Evolutionary conservation across 1,139 yeast species (phyloP).

Genomic region (Debaryomyces subglobosus): DNA sequence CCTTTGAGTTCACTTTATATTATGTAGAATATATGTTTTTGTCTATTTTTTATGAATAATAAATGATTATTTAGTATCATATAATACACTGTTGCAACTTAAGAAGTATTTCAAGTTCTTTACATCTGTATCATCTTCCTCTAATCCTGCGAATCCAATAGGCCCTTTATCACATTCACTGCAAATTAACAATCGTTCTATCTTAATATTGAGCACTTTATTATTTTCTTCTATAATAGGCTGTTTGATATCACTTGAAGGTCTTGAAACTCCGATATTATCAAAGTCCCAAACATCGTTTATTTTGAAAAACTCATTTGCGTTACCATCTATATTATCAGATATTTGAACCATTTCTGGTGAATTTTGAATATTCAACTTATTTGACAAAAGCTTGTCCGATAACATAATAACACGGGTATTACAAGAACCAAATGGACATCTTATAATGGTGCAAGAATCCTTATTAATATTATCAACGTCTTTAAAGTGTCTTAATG

Average conservation of each 20-base stretch:
- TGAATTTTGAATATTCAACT: conserved; percentile 23
- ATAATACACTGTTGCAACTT: conserved; percentile 46
- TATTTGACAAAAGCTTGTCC: conserved; percentile 16
- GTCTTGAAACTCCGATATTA: conserved; percentile 71
- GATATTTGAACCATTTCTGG: conserved; percentile 32
- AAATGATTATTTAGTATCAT: conserved; percentile 22
- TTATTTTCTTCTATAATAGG: conserved; percentile 22
- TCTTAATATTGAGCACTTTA: conserved; percentile 24
- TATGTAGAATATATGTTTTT: background rate
- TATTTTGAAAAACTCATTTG: conserved; percentile 38
- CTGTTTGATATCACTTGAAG: conserved; percentile 30
- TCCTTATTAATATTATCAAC: background rate
- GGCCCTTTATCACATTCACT: conserved; percentile 81
- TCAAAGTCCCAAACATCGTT: conserved; percentile 76
- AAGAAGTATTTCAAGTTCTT: conserved; percentile 47
- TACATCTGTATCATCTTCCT: conserved; percentile 31
- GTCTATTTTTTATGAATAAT: no score
- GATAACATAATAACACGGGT: conserved; percentile 38
- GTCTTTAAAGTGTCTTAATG: conserved; percentile 4
- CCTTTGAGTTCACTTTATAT: conserved; percentile 21
- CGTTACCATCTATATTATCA: conserved; percentile 14
- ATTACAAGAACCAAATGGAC: conserved; percentile 42
- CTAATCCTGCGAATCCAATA: conserved; percentile 63
- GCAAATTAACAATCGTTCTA: conserved; percentile 60
- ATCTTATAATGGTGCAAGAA: conserved; percentile 24